Conservation (phyloP, 257 asterid species). For the Paulownia fortunei region DNA sequence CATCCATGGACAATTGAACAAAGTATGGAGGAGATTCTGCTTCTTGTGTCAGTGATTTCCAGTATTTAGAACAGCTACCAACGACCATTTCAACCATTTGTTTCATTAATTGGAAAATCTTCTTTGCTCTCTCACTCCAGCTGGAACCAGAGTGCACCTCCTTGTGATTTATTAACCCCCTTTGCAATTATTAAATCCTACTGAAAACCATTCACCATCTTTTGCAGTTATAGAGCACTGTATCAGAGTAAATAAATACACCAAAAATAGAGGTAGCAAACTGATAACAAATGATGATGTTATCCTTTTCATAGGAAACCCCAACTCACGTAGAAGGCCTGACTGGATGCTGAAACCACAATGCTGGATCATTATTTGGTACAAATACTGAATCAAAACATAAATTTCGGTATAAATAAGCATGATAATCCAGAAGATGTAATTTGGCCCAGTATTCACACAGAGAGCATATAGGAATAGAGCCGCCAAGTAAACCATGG, state of each 20-base stretch:
- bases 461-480: constrained; percentile 93
- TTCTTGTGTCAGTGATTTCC: constrained; percentile 98
- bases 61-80: constrained; percentile 73
- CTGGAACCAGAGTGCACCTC: constrained; percentile 47
- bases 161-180: constrained; percentile 52
- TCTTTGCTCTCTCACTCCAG: constrained; percentile 65
- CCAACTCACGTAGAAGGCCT: constrained; percentile 67
- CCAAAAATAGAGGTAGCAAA: constrained; percentile 86
- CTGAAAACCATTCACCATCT: constrained; percentile 93
- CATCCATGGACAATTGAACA: constrained; percentile 94
- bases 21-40: constrained; percentile 99
- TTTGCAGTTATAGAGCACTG: constrained; percentile 98
- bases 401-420: constrained; percentile 89
- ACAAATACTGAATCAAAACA: constrained; percentile 83
- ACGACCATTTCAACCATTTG: constrained; percentile 49
- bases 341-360: constrained; percentile 87
- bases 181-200: constrained; percentile 57
- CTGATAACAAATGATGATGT: constrained; percentile 85
- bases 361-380: constrained; percentile 92
- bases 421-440: constrained; percentile 91
- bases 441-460: constrained; percentile 92
- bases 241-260: constrained; percentile 87
- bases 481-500: constrained; percentile 88
- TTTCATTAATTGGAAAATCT: constrained; percentile 50
- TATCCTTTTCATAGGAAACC: constrained; percentile 84